A percentile compares a stretch with the other conserved stretches of the same genome.
Conservation (phyloP, 768 basidiomycete species). For the Kwoniella mangroviensis region DNA sequence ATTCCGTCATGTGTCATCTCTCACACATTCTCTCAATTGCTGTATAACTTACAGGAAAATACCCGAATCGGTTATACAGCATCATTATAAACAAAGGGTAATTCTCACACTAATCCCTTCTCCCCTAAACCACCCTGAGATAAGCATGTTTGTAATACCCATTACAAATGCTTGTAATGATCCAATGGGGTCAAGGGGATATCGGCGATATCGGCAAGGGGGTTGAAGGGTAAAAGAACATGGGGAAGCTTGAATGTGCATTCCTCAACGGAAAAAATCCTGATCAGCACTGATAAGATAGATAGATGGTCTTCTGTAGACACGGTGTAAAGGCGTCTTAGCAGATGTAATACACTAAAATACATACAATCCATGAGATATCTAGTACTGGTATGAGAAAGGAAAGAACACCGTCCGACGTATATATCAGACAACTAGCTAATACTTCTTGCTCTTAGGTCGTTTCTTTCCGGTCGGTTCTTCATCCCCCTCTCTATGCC, state of each 20-base stretch:
- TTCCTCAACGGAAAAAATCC: not conserved
- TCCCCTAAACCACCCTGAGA: constrained; percentile 5
- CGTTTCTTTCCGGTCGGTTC: constrained; percentile 26
- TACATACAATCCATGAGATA: not conserved
- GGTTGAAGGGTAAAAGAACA: constrained; percentile 1
- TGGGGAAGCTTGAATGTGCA: constrained; percentile 14
- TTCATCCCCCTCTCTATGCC: constrained; percentile 25
- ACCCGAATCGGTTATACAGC: constrained; percentile 2
- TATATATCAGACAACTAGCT: not conserved
- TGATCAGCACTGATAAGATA: constrained; percentile 6
- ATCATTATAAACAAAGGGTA: constrained; percentile 21
- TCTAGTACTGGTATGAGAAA: not conserved
- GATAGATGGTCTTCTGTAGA: not conserved
- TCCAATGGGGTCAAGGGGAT: not conserved
- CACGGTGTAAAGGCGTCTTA: not conserved
- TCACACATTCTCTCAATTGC: not conserved
- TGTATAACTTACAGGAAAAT: not conserved
- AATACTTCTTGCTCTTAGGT: constrained; percentile 25
- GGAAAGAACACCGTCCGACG: not conserved
- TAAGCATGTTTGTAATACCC: not conserved
- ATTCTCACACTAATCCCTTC: not conserved
- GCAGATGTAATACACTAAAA: not conserved
- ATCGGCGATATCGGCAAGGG: constrained; percentile 9
- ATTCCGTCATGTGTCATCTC: constrained; percentile 10
- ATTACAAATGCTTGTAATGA: not conserved